A percentile compares a stretch with the other conserved stretches of the same genome.
Evolutionary conservation across 768 basidiomycete species (phyloP).

Genomic region (Xerocomus spinulosus): DNA sequence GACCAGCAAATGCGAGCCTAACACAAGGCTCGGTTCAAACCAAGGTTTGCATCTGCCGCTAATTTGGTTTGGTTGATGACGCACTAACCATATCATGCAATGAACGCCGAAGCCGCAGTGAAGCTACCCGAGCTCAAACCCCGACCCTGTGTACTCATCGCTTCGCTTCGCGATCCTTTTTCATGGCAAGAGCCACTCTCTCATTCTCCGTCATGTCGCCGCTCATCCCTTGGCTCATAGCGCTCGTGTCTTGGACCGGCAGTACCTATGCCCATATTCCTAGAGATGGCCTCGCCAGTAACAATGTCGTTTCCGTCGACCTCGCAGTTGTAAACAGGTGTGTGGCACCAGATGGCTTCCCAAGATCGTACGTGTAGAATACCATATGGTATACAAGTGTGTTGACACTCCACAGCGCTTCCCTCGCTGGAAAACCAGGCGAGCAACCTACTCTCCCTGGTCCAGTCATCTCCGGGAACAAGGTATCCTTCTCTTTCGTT

Average conservation of each 20-base stretch:
- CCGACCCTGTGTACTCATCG: background rate
- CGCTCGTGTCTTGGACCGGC: background rate
- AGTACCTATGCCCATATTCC: background rate
- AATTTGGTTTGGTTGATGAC: no score
- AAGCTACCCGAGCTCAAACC: background rate
- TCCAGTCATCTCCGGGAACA: constrained; percentile 37
- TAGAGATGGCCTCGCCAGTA: background rate
- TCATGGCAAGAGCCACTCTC: background rate
- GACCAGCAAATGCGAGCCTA: no score
- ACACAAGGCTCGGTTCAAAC: no score
- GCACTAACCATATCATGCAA: background rate
- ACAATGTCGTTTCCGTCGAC: background rate
- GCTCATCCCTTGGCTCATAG: background rate
- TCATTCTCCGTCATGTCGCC: background rate
- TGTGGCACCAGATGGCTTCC: constrained; percentile 11
- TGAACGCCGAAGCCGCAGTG: no score
- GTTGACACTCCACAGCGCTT: constrained; percentile 23
- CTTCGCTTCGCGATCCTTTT: background rate
- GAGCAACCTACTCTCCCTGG: constrained; percentile 33
- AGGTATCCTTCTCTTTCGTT: constrained; percentile 15
- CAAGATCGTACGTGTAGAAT: constrained; percentile 4
- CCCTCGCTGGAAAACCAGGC: constrained; percentile 31
- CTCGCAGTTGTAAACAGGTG: constrained; percentile 5
- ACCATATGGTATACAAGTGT: background rate
- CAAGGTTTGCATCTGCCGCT: no score